Conservation (phyloP, 305 asterid species). For the Fraxinus baroniana region DNA sequence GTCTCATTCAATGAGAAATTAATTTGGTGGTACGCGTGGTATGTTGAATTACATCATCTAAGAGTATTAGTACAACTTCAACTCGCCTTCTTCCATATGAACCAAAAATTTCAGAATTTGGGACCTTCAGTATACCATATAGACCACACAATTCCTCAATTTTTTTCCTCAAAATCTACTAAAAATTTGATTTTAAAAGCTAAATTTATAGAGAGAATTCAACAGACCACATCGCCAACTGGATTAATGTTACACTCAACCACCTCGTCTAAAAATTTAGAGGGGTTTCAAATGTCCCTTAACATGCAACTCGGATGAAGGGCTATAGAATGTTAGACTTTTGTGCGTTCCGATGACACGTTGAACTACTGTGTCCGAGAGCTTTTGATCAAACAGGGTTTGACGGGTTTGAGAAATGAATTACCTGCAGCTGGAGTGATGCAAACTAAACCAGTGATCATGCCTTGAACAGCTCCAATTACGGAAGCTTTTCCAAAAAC, state of each 20-base stretch:
- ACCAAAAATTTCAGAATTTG: not conserved
- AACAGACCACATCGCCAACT: not conserved
- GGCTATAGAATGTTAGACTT: not conserved
- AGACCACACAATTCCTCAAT: too few relatives aligned
- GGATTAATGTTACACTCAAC: not conserved
- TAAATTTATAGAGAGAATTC: not conserved
- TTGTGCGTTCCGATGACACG: not conserved
- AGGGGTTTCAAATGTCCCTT: not conserved
- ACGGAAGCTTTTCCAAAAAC: conserved; percentile 60
- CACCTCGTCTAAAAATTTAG: not conserved
- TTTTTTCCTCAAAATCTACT: too few relatives aligned
- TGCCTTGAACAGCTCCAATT: conserved; percentile 68
- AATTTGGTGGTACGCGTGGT: not conserved
- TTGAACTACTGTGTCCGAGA: not conserved
- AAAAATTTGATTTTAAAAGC: not conserved
- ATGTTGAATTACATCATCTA: not conserved
- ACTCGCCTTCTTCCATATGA: not conserved
- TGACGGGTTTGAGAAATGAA: not conserved
- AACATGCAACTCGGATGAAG: not conserved
- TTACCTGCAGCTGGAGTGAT: conserved; percentile 74
- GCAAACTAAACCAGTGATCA: conserved; percentile 67
- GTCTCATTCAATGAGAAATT: not conserved
- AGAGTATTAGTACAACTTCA: not conserved
- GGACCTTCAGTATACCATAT: not conserved
- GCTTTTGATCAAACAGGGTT: not conserved